A percentile compares a stretch with the other conserved stretches of the same genome.
Conservation (phyloP, 257 asterid genomes). For the Nicotiana benthamiana region DNA sequence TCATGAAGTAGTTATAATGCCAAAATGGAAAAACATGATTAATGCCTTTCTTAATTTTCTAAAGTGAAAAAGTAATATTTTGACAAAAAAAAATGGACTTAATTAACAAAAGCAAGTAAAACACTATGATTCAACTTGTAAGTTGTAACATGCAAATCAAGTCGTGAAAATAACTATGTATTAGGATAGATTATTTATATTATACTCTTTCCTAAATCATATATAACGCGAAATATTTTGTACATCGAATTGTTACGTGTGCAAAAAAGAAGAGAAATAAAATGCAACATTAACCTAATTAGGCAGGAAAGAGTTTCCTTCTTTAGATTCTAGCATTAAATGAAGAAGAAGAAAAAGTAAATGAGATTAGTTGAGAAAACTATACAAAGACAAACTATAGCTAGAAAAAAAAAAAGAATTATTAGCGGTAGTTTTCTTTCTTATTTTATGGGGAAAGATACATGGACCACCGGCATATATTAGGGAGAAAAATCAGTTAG, state of each 20-base stretch:
- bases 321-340: constrained; percentile 30
- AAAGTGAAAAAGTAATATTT: neutral
- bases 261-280: neutral
- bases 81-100: too few relatives aligned
- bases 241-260: too few relatives aligned
- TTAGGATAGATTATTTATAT: too few relatives aligned
- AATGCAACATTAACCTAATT: constrained; percentile 27
- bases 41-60: neutral
- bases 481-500: neutral
- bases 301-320: constrained; percentile 12
- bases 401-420: neutral
- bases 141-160: too few relatives aligned
- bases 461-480: neutral
- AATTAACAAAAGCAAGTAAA: too few relatives aligned
- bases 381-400: neutral
- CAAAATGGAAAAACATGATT: neutral
- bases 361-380: constrained; percentile 30
- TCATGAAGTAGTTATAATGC: neutral
- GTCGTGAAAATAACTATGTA: too few relatives aligned
- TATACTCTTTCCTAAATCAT: too few relatives aligned
- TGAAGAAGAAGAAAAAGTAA: constrained; percentile 10
- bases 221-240: rapidly evolving
- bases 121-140: too few relatives aligned
- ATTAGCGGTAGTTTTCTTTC: neutral
- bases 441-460: neutral